A percentile compares a stretch with the other conserved stretches of the same genome.
Conservation (phyloP, 2,329 filamentous ascomycete genomes). For the Fusarium odoratissimum region DNA sequence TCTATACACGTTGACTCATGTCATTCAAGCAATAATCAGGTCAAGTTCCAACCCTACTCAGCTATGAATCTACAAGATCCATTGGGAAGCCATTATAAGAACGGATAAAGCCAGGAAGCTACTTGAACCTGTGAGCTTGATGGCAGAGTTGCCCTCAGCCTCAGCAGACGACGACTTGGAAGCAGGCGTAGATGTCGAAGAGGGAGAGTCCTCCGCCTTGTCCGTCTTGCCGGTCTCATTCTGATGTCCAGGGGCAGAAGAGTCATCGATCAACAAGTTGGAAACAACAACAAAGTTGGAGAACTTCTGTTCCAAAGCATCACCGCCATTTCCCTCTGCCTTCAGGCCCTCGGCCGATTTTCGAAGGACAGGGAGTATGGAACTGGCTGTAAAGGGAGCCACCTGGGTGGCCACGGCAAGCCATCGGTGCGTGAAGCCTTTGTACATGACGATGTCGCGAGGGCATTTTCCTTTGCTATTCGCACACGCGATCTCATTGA, state of each 20-base stretch:
- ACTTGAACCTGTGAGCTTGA: not conserved
- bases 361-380: constrained; percentile 69
- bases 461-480: constrained; percentile 65
- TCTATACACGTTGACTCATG: fast-evolving
- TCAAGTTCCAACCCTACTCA: not conserved
- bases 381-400: constrained; percentile 66
- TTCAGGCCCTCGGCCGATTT: constrained; percentile 50
- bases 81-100: not conserved
- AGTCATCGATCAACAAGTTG: constrained; percentile 8
- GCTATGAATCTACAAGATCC: not conserved
- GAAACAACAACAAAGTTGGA: constrained; percentile 6
- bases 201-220: not conserved
- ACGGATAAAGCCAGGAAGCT: not conserved
- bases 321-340: not conserved
- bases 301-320: constrained; percentile 13
- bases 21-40: not conserved
- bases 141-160: not conserved
- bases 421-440: constrained; percentile 75
- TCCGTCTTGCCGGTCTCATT: not conserved
- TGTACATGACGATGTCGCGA: constrained; percentile 77
- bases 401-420: constrained; percentile 69
- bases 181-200: not conserved
- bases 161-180: not conserved
- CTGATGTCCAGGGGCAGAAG: not conserved
- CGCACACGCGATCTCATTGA: constrained; percentile 76